Evolutionary conservation across 2,329 filamentous ascomycete genomes (phyloP), one percentile per base, ranked within the genome.

Genomic region (Botrytis galanthina): DNA sequence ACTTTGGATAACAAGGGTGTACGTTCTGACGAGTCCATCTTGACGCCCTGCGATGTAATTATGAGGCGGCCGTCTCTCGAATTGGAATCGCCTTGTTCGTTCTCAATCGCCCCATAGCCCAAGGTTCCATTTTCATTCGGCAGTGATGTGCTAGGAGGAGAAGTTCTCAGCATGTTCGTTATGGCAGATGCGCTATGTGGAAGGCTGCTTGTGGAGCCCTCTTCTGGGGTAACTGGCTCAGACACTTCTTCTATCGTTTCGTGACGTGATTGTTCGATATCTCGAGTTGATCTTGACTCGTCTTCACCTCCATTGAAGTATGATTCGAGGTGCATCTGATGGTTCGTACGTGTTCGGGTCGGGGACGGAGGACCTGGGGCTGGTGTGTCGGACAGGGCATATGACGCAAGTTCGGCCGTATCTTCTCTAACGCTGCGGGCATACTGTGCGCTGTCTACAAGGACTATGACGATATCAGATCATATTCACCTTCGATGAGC

Each of bases 351-450:
- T 60, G 74, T 73, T 39, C 75, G 75, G 32, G 75, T 73, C 22
- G 79, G 79, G 44, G 78, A 78, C 39, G 76, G 74, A 80, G 81
- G 79, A 61, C 76, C 78, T 48, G 76, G 77, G 35, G 66, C 5
- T 22, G 76, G 77, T 78, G 87, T 86, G 78, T 92, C 89, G 57
- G 91, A 91, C 42, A 97, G 87, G 68, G 93, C 91, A 81, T 95
- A 94, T 29, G 89, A 93, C 61, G 94, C 94, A 73, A 97, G 86
- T 82, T 97, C 93, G 70, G 94, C 93, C 3, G 94, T 97, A 80
- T 96, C 92, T 82, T 96, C 91, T 76, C 94, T 91, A 59, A 97
- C 92, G 76, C 90, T 92, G 74, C 91, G 89, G 48, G 93, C 92
- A 82, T 93, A 93, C 78, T 93, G 89, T 29, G 89, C 87, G 78